Evolutionary conservation across 2,329 filamentous ascomycete genomes (phyloP).

Genomic region (Leptodontidium sp.): DNA sequence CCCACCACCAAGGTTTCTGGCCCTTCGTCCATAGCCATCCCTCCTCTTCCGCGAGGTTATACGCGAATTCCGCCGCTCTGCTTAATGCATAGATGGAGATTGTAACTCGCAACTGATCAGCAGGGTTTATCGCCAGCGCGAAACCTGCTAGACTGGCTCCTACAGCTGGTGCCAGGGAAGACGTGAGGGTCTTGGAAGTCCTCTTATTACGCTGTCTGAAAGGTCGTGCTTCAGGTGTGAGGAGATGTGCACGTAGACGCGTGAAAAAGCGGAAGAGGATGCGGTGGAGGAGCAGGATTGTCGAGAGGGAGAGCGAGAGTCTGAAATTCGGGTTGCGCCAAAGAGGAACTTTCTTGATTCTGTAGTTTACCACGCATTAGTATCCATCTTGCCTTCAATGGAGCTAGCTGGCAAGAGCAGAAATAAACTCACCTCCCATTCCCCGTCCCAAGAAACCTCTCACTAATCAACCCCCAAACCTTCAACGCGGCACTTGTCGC

Average conservation of each 20-base stretch:
- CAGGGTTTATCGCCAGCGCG: constrained; percentile 77
- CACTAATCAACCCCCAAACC: constrained; percentile 62
- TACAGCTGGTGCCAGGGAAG: constrained; percentile 84
- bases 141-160: constrained; percentile 89
- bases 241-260: constrained; percentile 78
- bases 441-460: constrained; percentile 55
- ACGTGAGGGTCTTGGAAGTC: constrained; percentile 78
- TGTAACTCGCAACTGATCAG: constrained; percentile 75
- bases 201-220: constrained; percentile 86
- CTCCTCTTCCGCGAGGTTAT: constrained; percentile 82
- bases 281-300: constrained; percentile 87
- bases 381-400: not conserved
- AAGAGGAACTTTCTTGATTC: constrained; percentile 58
- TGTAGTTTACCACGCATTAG: constrained; percentile 23
- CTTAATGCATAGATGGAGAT: constrained; percentile 85
- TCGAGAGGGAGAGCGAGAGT: constrained; percentile 82
- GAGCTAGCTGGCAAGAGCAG: no score
- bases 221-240: constrained; percentile 79
- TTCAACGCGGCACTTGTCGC: constrained; percentile 70
- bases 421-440: constrained; percentile 35
- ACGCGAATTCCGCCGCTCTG: constrained; percentile 83
- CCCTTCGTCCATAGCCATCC: constrained; percentile 67
- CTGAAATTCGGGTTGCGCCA: constrained; percentile 75
- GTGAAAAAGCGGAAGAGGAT: constrained; percentile 90
- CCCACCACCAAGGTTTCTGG: constrained; percentile 80